Conservation (phyloP, 225 moss, liverwort and hornwort species). For the Sphagnum contortum region DNA sequence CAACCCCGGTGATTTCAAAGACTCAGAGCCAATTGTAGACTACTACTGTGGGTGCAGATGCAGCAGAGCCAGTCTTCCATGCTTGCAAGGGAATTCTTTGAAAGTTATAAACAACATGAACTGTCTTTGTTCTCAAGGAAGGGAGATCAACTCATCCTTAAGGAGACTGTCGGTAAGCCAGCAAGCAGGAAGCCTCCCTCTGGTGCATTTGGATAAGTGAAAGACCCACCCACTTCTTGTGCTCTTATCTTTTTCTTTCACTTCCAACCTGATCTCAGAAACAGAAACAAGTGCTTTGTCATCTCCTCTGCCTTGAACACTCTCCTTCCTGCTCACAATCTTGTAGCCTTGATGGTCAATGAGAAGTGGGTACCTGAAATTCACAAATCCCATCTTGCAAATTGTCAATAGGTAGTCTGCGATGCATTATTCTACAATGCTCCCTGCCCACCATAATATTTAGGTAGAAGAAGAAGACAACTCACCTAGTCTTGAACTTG, state of each 20-base stretch:
- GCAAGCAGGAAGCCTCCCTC: slow-evolving; percentile 35
- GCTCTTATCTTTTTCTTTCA: slow-evolving; percentile 8
- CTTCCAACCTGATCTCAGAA: slow-evolving; percentile 15
- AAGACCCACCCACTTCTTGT: slow-evolving; percentile 22
- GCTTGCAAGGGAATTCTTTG: too few relatives aligned
- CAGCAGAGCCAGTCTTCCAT: too few relatives aligned
- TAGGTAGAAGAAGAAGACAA: background rate
- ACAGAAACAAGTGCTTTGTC: background rate
- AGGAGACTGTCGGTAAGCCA: slow-evolving; percentile 41
- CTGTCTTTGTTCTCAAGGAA: too few relatives aligned
- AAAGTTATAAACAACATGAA: too few relatives aligned
- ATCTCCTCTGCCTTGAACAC: slow-evolving; percentile 21
- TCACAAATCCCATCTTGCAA: background rate
- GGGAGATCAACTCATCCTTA: slow-evolving; percentile 2
- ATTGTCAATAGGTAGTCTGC: background rate
- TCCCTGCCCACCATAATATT: background rate
- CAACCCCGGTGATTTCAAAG: too few relatives aligned
- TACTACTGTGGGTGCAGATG: too few relatives aligned
- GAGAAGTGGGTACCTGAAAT: slow-evolving; percentile 54
- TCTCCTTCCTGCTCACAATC: slow-evolving; percentile 19
- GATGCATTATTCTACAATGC: background rate
- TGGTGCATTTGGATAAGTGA: slow-evolving; percentile 24
- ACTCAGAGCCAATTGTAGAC: too few relatives aligned
- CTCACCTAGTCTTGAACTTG: slow-evolving; percentile 66
- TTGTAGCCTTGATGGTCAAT: slow-evolving; percentile 53